phyloP scores from a whole-genome alignment of 176 grass and related monocot genomes.

The Aegilops sharonensis region DNA sequence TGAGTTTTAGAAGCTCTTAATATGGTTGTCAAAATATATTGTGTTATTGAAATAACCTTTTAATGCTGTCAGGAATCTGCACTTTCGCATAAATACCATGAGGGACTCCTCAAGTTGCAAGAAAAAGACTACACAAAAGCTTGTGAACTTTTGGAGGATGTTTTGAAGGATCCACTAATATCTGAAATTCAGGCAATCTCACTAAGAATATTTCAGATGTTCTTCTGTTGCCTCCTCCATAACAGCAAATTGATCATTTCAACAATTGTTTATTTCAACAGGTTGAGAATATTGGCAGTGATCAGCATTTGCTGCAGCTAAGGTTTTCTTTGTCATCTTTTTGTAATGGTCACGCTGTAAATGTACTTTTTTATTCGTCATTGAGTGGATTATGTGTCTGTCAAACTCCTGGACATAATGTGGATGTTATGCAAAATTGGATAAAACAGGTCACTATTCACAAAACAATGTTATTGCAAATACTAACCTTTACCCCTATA shows the following conservation, averaged over 20 bases:
- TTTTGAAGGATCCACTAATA: conserved; percentile 84
- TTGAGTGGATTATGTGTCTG: not conserved
- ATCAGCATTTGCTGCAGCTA: conserved; percentile 87
- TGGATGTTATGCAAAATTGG: conserved; percentile 2
- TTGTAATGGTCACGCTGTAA: conserved; percentile 9
- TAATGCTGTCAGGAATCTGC: conserved; percentile 69
- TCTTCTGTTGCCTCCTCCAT: conserved; percentile 6
- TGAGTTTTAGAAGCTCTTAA: not conserved
- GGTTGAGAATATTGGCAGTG: conserved; percentile 65
- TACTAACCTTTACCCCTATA: not conserved
- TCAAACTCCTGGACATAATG: conserved; percentile 5
- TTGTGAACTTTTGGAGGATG: conserved; percentile 75
- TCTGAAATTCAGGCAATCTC: conserved; percentile 56
- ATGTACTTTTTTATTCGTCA: not conserved
- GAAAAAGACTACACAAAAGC: conserved; percentile 73
- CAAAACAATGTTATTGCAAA: not conserved
- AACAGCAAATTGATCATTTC: not conserved
- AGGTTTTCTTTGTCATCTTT: conserved; percentile 51
- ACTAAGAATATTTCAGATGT: conserved; percentile 15
- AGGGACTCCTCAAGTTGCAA: conserved; percentile 86
- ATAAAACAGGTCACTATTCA: not conserved
- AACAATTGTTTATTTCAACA: conserved; percentile 31
- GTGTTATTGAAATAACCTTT: conserved; percentile 17
- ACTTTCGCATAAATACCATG: conserved; percentile 93
- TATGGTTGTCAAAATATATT: not conserved